Base-by-base conservation (phyloP, 805 yeast genomes). In the Yamadazyma takamatsuzukensis region DNA sequence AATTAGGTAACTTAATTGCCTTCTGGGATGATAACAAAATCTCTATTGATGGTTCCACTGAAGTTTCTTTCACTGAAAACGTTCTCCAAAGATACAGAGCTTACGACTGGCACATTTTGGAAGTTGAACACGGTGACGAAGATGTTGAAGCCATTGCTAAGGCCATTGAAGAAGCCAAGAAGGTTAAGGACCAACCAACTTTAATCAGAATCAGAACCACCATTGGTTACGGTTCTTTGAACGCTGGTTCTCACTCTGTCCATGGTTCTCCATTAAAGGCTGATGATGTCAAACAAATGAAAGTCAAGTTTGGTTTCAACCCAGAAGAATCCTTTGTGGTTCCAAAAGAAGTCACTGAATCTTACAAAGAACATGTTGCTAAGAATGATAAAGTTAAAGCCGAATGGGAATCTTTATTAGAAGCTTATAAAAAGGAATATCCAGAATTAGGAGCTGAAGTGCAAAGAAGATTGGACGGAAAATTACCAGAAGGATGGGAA, bases 181-280 rank as follows among this genome's bases (percentile, higher is more conserved):
- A 70, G 59, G 38, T 34, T 24, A 73, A 80, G 47, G 74, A 81
- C 66, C 86, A 87, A 75, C 98, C 98, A 64, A 77, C 96, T 41
- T 72, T 86, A 63, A 85, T 90, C 63, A 80, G 86, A 66, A 70
- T 90, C 59, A 75, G 80, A 57, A 90, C 98, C 55, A 82, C 83
- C 59, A 90, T 90, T 53, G 98, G 97, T 62, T 89, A 59, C 70
- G 97, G 98, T 55, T 90, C 97, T 33, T 59, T 79, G 52, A 64
- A 70, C 45, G 77, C 75, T 51, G 97, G 97, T 53, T 77, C 96
- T 42, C 90, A 83, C 67, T 71, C 82, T 51, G 97, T 90, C 37
- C 98, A 90, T 69, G 98, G 98, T 66, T 70, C 95, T 46, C 96
- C 98, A 54, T 77, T 90, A 67, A 87, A 88, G 76, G 69, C 88